Conservation (phyloP, 1,284 basidiomycete genomes). For the Sanguinoderma infundibulare region DNA sequence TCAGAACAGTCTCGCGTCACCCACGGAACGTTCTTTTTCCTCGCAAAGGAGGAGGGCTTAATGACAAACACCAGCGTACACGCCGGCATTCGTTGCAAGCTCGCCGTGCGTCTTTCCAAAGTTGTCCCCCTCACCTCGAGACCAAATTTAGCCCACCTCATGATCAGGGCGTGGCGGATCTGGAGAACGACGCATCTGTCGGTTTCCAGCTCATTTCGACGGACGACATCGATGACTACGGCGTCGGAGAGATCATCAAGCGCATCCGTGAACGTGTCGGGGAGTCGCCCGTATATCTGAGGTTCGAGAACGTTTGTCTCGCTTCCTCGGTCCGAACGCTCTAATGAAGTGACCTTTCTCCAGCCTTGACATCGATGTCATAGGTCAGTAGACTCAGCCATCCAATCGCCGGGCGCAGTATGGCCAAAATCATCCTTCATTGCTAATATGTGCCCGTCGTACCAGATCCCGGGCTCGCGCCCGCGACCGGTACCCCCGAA, state of each 20-base stretch:
- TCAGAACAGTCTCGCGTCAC: constrained; percentile 69
- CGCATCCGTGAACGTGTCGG: constrained; percentile 70
- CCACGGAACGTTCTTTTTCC: constrained; percentile 79
- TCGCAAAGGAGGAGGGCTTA: constrained; percentile 75
- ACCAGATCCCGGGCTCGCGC: constrained; percentile 77
- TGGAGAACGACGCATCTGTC: constrained; percentile 64
- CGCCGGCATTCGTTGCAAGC: constrained; percentile 78
- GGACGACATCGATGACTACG: constrained; percentile 79
- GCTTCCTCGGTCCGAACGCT: too few species aligned
- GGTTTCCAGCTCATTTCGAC: constrained; percentile 75
- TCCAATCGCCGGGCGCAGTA: neutral
- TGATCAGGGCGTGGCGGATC: constrained; percentile 56
- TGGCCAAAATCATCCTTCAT: neutral
- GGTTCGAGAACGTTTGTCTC: too few species aligned
- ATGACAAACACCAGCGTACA: constrained; percentile 76
- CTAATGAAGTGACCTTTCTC: neutral
- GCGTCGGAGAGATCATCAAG: constrained; percentile 62
- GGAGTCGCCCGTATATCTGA: constrained; percentile 74
- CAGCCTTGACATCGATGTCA: constrained; percentile 78
- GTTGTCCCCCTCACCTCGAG: neutral
- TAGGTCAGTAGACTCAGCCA: constrained; percentile 48
- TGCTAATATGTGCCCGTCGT: neutral
- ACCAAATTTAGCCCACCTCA: neutral
- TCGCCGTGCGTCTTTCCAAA: constrained; percentile 47
- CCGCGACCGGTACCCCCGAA: constrained; percentile 86